These are phyloP conservation scores for Globisporangium solare DNA, from an alignment of 352 stramenopile species.

Conservation along the genomic window DNA sequence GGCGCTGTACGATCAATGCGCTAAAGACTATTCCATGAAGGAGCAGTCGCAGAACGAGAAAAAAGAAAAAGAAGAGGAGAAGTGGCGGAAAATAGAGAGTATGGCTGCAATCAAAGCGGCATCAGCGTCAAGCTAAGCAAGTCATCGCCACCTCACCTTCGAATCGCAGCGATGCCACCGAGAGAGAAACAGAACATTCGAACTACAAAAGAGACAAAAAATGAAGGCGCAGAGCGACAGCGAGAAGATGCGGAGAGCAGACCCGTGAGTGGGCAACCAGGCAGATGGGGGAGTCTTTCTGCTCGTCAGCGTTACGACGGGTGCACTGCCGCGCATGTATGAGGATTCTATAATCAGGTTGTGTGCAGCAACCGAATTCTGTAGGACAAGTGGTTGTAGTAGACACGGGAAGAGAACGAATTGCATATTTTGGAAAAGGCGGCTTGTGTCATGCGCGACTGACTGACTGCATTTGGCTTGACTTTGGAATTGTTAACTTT, in stretches of 20 bases:
- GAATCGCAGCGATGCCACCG: slow-evolving; percentile 6
- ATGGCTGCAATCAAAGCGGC: slow-evolving; percentile 73
- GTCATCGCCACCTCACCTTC: slow-evolving; percentile 12
- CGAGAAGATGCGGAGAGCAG: slow-evolving; percentile 2
- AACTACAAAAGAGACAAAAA: neutral
- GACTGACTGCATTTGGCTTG: neutral
- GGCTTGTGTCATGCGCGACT: neutral
- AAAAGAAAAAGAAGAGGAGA: slow-evolving; percentile 81
- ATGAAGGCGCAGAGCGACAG: slow-evolving; percentile 5
- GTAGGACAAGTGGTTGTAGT: slow-evolving; percentile 2
- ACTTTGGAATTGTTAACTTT: no score
- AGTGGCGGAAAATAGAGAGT: slow-evolving; percentile 93
- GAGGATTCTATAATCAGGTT: slow-evolving; percentile 11
- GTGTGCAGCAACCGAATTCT: neutral
- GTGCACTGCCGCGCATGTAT: slow-evolving; percentile 14
- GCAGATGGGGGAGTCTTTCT: slow-evolving; percentile 3
- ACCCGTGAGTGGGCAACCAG: neutral
- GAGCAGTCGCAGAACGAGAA: slow-evolving; percentile 62
- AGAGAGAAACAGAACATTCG: neutral
- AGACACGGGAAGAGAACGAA: slow-evolving; percentile 6
- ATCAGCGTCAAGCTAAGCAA: slow-evolving; percentile 25
- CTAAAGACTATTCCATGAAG: slow-evolving; percentile 81
- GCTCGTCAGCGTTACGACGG: slow-evolving; percentile 10
- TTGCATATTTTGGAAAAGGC: slow-evolving; percentile 14
- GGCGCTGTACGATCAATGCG: slow-evolving; percentile 90